Evolutionary conservation across 208 protist species (phyloP).

Genomic region (Balamuthia mandrillaris): DNA sequence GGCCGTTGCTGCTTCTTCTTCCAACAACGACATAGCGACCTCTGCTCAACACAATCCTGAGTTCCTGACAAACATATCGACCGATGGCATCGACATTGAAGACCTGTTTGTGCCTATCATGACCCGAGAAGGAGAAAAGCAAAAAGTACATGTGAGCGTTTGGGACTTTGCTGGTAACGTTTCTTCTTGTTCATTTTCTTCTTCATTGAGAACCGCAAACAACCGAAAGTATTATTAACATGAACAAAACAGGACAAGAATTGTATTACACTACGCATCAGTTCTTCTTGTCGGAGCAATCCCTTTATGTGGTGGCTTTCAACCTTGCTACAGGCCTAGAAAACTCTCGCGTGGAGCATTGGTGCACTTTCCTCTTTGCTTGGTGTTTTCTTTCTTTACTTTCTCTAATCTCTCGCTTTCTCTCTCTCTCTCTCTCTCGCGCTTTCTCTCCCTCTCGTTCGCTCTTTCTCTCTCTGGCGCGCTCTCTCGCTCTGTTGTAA

Average conservation of each 20-base stretch:
- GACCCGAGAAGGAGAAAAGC: not conserved
- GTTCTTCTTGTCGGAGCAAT: slow-evolving; percentile 59
- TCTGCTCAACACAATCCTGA: not conserved
- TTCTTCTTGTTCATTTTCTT: not conserved
- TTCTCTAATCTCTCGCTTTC: too few species aligned
- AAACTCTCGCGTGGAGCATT: slow-evolving; percentile 35
- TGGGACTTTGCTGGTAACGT: slow-evolving; percentile 45
- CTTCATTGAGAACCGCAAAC: too few species aligned
- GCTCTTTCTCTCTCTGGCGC: too few species aligned
- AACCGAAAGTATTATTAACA: too few species aligned
- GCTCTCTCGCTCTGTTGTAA: too few species aligned
- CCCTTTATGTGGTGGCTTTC: slow-evolving; percentile 50
- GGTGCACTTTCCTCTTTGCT: too few species aligned
- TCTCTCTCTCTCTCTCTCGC: too few species aligned
- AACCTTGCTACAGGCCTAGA: slow-evolving; percentile 40
- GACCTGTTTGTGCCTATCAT: not conserved
- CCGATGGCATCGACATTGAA: slow-evolving; percentile 29
- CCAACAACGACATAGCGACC: too few species aligned
- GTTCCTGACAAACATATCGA: not conserved
- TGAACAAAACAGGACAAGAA: not conserved
- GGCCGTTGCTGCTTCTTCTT: not conserved
- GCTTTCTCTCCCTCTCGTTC: too few species aligned
- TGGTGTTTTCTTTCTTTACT: not conserved
- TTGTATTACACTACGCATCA: slow-evolving; percentile 59
- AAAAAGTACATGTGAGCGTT: slow-evolving; percentile 36